These are phyloP conservation scores for Delonix regia DNA, from an alignment of 306 rosid genomes.

Conservation along the genomic window DNA sequence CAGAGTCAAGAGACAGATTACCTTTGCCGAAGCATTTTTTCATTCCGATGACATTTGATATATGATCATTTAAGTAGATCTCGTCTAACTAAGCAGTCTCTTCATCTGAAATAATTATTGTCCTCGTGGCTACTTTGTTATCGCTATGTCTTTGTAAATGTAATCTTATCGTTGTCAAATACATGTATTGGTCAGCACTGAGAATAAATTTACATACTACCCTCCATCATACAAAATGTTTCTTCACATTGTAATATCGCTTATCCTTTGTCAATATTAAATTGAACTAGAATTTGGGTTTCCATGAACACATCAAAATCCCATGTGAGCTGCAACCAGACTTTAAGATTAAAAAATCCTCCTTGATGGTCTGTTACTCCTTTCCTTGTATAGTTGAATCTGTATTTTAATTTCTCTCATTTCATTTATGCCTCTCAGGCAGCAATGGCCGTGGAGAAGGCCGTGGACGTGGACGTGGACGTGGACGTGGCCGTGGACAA, in stretches of 20 bases:
- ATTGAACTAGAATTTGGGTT: background rate
- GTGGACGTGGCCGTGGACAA: background rate
- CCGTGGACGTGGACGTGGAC: background rate
- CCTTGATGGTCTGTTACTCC: background rate
- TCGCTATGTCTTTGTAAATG: background rate
- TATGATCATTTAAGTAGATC: background rate
- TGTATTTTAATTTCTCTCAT: constrained; percentile 24
- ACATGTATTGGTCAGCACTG: background rate
- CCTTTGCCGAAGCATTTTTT: background rate
- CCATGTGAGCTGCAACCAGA: background rate
- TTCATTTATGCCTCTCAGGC: constrained; percentile 34
- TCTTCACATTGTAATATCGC: background rate
- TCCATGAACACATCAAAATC: constrained; percentile 14
- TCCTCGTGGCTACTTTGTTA: constrained; percentile 15
- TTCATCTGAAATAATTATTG: constrained; percentile 1
- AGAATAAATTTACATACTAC: background rate
- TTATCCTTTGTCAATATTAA: background rate
- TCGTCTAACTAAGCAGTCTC: background rate
- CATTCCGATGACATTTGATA: background rate
- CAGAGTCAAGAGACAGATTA: background rate
- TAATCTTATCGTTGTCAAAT: constrained; percentile 7
- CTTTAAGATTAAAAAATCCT: background rate
- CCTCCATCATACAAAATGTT: background rate
- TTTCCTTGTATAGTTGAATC: constrained; percentile 7
- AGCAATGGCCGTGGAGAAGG: constrained; percentile 33